Percentiles rank a stretch among this genome's conserved stretches.
Conservation (phyloP, 2,329 filamentous ascomycete genomes). For the Xylaria sp. region DNA sequence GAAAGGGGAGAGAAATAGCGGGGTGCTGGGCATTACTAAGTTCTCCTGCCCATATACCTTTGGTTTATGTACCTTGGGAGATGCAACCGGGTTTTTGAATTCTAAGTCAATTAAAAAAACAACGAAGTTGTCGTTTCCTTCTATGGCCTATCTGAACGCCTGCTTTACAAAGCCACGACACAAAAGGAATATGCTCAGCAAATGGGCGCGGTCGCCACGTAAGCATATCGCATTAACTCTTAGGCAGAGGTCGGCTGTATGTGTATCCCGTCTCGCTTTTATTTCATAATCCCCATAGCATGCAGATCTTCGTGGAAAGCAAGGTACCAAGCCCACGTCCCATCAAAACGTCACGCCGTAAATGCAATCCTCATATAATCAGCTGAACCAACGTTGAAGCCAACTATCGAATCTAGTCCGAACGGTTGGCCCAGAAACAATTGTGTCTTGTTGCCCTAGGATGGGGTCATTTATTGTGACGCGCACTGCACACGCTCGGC, state of each 20-base stretch:
- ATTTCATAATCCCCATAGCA: slow-evolving; percentile 38
- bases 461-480: slow-evolving; percentile 71
- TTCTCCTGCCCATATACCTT: neutral
- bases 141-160: slow-evolving; percentile 52
- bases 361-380: slow-evolving; percentile 43
- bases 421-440: slow-evolving; percentile 15
- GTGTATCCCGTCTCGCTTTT: slow-evolving; percentile 30
- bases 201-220: slow-evolving; percentile 21
- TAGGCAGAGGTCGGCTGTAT: slow-evolving; percentile 15
- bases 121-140: slow-evolving; percentile 45
- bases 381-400: slow-evolving; percentile 6
- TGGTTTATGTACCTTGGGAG: neutral
- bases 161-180: slow-evolving; percentile 46
- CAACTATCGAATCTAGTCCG: slow-evolving; percentile 34
- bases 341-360: slow-evolving; percentile 47
- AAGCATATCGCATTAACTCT: slow-evolving; percentile 35
- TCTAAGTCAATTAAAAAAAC: slow-evolving; percentile 43
- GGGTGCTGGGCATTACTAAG: neutral
- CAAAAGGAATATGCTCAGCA: slow-evolving; percentile 36
- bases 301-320: slow-evolving; percentile 41
- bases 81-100: slow-evolving; percentile 20
- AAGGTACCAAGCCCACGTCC: slow-evolving; percentile 43
- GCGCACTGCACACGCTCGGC: slow-evolving; percentile 87
- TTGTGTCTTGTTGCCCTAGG: slow-evolving; percentile 19
- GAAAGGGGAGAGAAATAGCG: neutral